Evolutionary conservation across 257 asterid genomes (phyloP).

Genomic region (Nicotiana tabacum): DNA sequence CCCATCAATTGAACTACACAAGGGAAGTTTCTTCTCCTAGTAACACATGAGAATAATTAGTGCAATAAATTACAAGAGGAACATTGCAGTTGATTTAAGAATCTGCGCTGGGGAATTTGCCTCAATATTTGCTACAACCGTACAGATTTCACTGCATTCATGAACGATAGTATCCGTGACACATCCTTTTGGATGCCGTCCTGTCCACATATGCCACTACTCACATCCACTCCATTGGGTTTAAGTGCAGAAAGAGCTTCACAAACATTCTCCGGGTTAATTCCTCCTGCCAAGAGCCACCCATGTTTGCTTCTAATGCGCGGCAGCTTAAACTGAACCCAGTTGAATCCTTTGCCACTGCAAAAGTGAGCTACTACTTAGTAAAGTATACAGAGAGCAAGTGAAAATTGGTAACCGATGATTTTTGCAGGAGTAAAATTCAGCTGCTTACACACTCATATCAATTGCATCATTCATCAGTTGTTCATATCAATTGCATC

Average conservation of each 20-base stretch:
- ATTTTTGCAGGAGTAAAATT: neutral
- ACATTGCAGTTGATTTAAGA: neutral
- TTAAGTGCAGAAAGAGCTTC: conserved; percentile 64
- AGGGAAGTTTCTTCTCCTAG: neutral
- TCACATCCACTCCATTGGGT: conserved; percentile 84
- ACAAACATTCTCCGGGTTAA: conserved; percentile 56
- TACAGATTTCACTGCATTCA: conserved; percentile 54
- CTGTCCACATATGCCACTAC: conserved; percentile 87
- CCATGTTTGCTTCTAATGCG: conserved; percentile 54
- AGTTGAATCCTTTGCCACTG: conserved; percentile 83
- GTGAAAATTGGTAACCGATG: too few relatives aligned
- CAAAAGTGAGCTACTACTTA: conserved; percentile 10
- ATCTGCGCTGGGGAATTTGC: neutral
- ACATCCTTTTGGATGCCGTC: conserved; percentile 77
- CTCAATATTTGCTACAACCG: conserved; percentile 21
- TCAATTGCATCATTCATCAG: neutral
- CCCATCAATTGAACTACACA: neutral
- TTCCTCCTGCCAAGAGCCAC: conserved; percentile 94
- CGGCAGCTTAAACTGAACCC: conserved; percentile 75
- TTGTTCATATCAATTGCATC: too few relatives aligned
- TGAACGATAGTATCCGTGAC: conserved; percentile 54
- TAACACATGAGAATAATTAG: neutral
- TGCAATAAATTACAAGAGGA: neutral
- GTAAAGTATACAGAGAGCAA: neutral
- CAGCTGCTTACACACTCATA: neutral